Conservation (phyloP, 352 stramenopile species). For the Pythium coloratum region DNA sequence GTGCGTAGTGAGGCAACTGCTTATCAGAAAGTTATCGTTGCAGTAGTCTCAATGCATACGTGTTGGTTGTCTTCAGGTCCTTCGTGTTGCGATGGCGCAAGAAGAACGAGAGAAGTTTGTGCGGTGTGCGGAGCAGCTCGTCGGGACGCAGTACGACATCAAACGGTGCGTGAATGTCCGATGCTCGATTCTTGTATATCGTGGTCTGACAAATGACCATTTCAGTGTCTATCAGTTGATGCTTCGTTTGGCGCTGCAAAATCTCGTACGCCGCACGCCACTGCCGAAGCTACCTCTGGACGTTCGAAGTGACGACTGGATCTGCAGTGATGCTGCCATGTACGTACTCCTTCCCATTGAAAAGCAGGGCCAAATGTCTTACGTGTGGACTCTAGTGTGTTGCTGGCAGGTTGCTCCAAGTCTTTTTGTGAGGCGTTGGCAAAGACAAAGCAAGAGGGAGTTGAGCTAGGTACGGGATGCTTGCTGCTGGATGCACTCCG, state of each 20-base stretch:
- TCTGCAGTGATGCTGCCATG: constrained; percentile 78
- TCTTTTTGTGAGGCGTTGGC: constrained; percentile 48
- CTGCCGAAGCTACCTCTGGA: constrained; percentile 52
- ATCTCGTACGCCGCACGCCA: constrained; percentile 39
- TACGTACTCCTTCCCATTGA: constrained; percentile 25
- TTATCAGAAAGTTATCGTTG: background rate
- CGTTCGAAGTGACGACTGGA: constrained; percentile 58
- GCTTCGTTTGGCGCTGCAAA: constrained; percentile 53
- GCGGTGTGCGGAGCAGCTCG: constrained; percentile 55
- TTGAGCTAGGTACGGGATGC: constrained; percentile 46
- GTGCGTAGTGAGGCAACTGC: constrained; percentile 26
- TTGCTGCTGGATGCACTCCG: background rate
- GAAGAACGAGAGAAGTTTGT: constrained; percentile 55
- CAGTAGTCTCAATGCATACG: background rate
- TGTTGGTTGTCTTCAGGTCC: constrained; percentile 37
- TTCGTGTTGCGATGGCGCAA: constrained; percentile 49
- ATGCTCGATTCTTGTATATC: background rate
- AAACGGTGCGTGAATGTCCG: constrained; percentile 35
- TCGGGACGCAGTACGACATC: constrained; percentile 67
- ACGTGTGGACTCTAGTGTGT: constrained; percentile 32
- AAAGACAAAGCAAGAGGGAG: constrained; percentile 38
- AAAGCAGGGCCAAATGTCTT: too few species aligned
- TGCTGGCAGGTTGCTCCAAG: constrained; percentile 63
- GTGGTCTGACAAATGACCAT: background rate
- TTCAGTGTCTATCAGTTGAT: constrained; percentile 38